A percentile compares a stretch with the other conserved stretches of the same genome.
Evolutionary conservation across 768 basidiomycete genomes (phyloP).

Genomic region (Tricholoma sp.): DNA sequence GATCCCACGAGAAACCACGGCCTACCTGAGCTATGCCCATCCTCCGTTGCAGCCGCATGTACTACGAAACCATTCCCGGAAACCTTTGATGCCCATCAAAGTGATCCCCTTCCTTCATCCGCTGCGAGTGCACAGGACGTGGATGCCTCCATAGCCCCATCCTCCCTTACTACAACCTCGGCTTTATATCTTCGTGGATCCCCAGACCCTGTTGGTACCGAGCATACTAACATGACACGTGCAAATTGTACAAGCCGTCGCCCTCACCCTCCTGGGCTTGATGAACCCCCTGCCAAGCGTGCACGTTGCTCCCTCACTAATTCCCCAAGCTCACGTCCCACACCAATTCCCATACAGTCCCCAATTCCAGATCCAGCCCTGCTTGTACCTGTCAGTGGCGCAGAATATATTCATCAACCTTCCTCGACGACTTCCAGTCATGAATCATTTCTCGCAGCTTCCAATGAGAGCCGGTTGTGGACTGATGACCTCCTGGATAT

Average conservation of each 20-base stretch:
- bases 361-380: background rate
- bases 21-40: background rate
- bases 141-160: background rate
- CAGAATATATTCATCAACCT: background rate
- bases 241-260: background rate
- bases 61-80: background rate
- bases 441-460: background rate
- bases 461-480: background rate
- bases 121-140: background rate
- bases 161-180: background rate
- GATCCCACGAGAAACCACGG: background rate
- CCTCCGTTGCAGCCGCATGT: background rate
- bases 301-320: background rate
- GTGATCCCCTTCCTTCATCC: background rate
- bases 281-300: background rate
- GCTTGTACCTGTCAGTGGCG: background rate
- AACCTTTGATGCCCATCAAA: background rate
- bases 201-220: background rate
- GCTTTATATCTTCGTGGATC: background rate
- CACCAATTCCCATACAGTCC: background rate
- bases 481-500: background rate
- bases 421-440: background rate
- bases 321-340: background rate
- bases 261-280: background rate
- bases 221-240: background rate